Percentiles rank a stretch among this genome's conserved stretches.
phyloP scores from a whole-genome alignment of 768 basidiomycete species.

The Mycena crocata region DNA sequence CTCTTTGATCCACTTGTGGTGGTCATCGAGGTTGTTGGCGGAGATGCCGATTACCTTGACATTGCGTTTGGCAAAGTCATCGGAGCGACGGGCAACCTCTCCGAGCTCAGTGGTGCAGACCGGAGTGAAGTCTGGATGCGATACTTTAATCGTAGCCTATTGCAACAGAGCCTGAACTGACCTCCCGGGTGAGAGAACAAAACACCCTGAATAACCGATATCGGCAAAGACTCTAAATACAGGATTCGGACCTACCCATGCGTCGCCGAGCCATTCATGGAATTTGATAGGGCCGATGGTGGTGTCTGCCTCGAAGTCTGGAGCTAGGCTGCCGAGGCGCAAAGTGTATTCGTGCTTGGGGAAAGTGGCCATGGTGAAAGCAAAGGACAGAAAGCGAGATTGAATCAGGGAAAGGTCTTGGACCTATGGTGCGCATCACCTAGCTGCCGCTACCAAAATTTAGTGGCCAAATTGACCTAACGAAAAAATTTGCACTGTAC shows the following conservation, averaged over 20 bases:
- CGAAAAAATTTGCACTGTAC: too few relatives aligned
- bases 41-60: conserved; percentile 96
- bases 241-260: conserved; percentile 72
- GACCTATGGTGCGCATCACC: too few relatives aligned
- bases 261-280: conserved; percentile 91
- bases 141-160: not conserved
- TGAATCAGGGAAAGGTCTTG: not conserved
- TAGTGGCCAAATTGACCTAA: too few relatives aligned
- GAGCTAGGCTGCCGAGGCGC: conserved; percentile 88
- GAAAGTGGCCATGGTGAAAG: conserved; percentile 45
- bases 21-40: conserved; percentile 88
- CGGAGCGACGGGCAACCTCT: conserved; percentile 89
- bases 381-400: not conserved
- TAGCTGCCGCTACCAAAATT: too few relatives aligned
- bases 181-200: conserved; percentile 93
- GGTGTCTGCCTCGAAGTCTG: conserved; percentile 92
- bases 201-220: conserved; percentile 66
- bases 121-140: conserved; percentile 76
- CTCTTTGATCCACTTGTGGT: conserved; percentile 90
- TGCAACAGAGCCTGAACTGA: not conserved
- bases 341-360: conserved; percentile 53
- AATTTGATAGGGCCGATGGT: conserved; percentile 90
- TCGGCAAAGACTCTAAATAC: conserved; percentile 8
- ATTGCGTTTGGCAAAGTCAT: conserved; percentile 86
- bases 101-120: conserved; percentile 98